Evolutionary conservation across 1,284 basidiomycete species (phyloP).

Genomic region (Ceratobasidium sp.): DNA sequence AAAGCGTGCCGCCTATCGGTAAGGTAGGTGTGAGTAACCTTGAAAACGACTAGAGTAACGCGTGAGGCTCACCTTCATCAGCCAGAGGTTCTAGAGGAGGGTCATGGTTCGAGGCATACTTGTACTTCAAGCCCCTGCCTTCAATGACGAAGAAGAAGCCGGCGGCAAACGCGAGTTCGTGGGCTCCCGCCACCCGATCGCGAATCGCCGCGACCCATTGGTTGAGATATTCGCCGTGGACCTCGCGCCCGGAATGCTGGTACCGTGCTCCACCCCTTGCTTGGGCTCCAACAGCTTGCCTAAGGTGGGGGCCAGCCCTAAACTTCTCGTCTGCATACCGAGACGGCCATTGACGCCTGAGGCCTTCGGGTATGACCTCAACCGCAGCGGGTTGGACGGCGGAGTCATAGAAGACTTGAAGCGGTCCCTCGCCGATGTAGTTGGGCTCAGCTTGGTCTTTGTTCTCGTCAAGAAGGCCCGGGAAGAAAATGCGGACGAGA

Average conservation of each 20-base stretch:
- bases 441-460: not conserved
- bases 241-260: not conserved
- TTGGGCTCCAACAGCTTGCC: too few species aligned
- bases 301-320: too few species aligned
- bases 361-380: not conserved
- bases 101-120: not conserved
- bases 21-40: too few species aligned
- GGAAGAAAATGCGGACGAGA: not conserved
- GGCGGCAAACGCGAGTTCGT: not conserved
- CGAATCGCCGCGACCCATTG: too few species aligned
- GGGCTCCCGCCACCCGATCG: not conserved
- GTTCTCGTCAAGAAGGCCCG: not conserved
- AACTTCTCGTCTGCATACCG: not conserved
- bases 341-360: not conserved
- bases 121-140: constrained; percentile 17
- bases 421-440: not conserved
- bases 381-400: constrained; percentile 2
- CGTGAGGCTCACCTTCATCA: not conserved
- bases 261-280: not conserved
- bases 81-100: not conserved
- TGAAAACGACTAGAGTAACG: not conserved
- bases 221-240: too few species aligned
- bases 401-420: not conserved
- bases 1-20: not conserved
- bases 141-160: constrained; percentile 4